These are phyloP conservation scores for Westerdykella ornata DNA, from an alignment of 2,329 filamentous ascomycete genomes.

Conservation along the genomic window DNA sequence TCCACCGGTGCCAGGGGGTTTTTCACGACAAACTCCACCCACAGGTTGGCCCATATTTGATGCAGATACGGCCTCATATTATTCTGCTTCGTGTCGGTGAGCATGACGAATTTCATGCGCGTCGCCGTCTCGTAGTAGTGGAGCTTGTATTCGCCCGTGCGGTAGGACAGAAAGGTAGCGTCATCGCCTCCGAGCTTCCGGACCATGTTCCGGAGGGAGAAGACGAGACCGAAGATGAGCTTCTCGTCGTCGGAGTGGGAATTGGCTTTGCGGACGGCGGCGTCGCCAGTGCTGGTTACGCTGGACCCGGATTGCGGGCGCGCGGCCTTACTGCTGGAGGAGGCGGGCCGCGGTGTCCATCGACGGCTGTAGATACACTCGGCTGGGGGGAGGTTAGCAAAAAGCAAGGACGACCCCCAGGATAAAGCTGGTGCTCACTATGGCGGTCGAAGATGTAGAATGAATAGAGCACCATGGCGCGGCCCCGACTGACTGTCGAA, in stretches of 20 bases:
- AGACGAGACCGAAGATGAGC: slow-evolving; percentile 93
- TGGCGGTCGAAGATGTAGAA: slow-evolving; percentile 99
- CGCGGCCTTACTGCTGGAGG: slow-evolving; percentile 41
- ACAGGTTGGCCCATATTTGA: slow-evolving; percentile 97
- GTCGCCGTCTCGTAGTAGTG: slow-evolving; percentile 99
- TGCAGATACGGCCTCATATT: slow-evolving; percentile 93
- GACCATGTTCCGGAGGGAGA: slow-evolving; percentile 93
- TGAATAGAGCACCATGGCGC: slow-evolving; percentile 80
- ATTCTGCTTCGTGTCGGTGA: slow-evolving; percentile 81
- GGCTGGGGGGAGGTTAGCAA: slow-evolving; percentile 50
- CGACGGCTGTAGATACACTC: slow-evolving; percentile 94
- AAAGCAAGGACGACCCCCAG: neutral
- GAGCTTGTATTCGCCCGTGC: slow-evolving; percentile 91
- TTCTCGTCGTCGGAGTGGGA: slow-evolving; percentile 79
- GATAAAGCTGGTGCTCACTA: slow-evolving; percentile 53
- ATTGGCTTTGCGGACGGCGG: slow-evolving; percentile 36
- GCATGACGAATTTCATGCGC: slow-evolving; percentile 91
- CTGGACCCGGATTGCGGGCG: slow-evolving; percentile 47
- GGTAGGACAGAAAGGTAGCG: slow-evolving; percentile 86
- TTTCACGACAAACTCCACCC: slow-evolving; percentile 81
- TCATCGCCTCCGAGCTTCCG: slow-evolving; percentile 90
- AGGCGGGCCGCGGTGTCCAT: slow-evolving; percentile 60
- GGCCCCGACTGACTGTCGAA: neutral
- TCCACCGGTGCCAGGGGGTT: slow-evolving; percentile 57
- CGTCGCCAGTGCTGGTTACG: slow-evolving; percentile 41